phyloP scores from a whole-genome alignment of 2,329 filamentous ascomycete genomes.

The Aspergillus sp. region DNA sequence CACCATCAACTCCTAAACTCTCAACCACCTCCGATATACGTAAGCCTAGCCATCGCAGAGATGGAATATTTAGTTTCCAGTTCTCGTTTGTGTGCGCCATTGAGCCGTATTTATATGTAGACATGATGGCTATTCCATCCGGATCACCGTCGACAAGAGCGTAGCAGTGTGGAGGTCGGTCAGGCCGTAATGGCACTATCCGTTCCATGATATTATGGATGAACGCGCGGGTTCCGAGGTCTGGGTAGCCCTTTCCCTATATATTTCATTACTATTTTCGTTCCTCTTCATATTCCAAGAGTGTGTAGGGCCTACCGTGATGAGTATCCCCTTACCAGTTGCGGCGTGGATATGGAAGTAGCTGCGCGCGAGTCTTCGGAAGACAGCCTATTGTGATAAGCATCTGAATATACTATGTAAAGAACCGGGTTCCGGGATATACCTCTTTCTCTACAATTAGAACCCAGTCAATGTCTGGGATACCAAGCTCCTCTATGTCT shows the following conservation, averaged over 20 bases:
- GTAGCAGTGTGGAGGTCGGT: constrained; percentile 45
- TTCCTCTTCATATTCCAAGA: neutral
- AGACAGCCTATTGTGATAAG: constrained; percentile 51
- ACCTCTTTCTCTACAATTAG: constrained; percentile 66
- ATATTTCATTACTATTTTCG: neutral
- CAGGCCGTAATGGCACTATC: constrained; percentile 20
- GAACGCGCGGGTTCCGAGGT: constrained; percentile 58
- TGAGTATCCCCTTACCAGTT: constrained; percentile 50
- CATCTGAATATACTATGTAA: neutral
- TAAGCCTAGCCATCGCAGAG: constrained; percentile 61
- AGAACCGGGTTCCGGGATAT: constrained; percentile 3
- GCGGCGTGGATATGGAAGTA: constrained; percentile 45
- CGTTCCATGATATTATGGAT: constrained; percentile 45
- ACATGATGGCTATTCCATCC: constrained; percentile 62
- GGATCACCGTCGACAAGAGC: constrained; percentile 62
- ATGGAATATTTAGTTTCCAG: constrained; percentile 45
- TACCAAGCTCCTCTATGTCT: constrained; percentile 46
- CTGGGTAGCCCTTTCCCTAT: constrained; percentile 65
- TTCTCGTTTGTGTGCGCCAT: constrained; percentile 56
- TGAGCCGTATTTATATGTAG: constrained; percentile 64
- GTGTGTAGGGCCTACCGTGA: constrained; percentile 50
- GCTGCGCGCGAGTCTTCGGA: constrained; percentile 55
- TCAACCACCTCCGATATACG: constrained; percentile 38
- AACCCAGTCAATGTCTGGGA: constrained; percentile 55
- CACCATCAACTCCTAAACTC: constrained; percentile 25